Percentiles rank a stretch among this genome's conserved stretches.
phyloP scores from a whole-genome alignment of 2,329 filamentous ascomycete genomes.

The Aureobasidium leucospermi region DNA sequence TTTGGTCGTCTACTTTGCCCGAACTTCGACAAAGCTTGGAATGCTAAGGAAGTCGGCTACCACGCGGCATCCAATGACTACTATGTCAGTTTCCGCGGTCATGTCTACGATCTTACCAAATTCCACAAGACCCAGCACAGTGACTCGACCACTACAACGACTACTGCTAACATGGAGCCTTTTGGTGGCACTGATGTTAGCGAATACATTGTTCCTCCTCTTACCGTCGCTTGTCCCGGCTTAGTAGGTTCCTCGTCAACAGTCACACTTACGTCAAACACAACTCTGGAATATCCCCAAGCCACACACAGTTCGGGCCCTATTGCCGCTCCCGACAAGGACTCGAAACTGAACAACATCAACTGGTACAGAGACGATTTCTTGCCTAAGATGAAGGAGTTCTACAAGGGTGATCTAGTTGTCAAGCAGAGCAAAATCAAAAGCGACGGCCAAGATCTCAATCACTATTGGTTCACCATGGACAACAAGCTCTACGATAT shows the following conservation, averaged over 20 bases:
- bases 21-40: slow-evolving; percentile 87
- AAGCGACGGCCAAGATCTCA: slow-evolving; percentile 57
- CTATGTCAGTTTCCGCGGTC: slow-evolving; percentile 79
- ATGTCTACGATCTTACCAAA: slow-evolving; percentile 84
- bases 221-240: slow-evolving; percentile 65
- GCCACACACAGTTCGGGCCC: slow-evolving; percentile 62
- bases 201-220: slow-evolving; percentile 75
- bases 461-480: slow-evolving; percentile 74
- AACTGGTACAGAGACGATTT: slow-evolving; percentile 76
- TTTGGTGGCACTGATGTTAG: slow-evolving; percentile 75
- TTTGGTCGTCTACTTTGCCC: slow-evolving; percentile 85
- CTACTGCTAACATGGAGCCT: slow-evolving; percentile 59
- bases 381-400: slow-evolving; percentile 71
- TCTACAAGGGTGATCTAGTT: slow-evolving; percentile 81
- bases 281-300: slow-evolving; percentile 45
- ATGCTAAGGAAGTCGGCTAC: slow-evolving; percentile 56
- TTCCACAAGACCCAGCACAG: slow-evolving; percentile 85
- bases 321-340: slow-evolving; percentile 46
- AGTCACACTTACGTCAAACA: slow-evolving; percentile 57
- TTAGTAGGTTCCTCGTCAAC: slow-evolving; percentile 53
- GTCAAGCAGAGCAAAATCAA: slow-evolving; percentile 54
- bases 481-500: slow-evolving; percentile 76
- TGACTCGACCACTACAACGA: slow-evolving; percentile 57
- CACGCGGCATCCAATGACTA: slow-evolving; percentile 71
- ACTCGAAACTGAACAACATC: slow-evolving; percentile 51